phyloP scores from a whole-genome alignment of 345 rosid species.

The Melastoma malabathricum region DNA sequence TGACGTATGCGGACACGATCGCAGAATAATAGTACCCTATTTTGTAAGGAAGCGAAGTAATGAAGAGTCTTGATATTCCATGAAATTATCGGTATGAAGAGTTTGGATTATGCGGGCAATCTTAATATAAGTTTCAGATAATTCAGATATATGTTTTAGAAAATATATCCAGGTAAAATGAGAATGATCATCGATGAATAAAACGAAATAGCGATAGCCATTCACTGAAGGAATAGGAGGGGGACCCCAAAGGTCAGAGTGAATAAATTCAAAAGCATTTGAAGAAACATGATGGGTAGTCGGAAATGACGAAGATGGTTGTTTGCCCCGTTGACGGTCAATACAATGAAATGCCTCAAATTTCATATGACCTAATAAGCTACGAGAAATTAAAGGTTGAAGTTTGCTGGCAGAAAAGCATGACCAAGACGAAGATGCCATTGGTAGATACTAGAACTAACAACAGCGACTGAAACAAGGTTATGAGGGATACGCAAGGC shows the following conservation, averaged over 20 bases:
- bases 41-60: background rate
- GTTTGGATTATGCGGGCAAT: background rate
- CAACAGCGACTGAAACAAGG: background rate
- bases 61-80: conserved; percentile 1
- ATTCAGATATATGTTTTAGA: background rate
- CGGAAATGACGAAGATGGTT: no score
- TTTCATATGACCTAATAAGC: background rate
- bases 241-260: background rate
- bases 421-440: conserved; percentile 5
- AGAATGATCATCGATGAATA: background rate
- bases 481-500: background rate
- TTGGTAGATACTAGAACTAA: background rate
- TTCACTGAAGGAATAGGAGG: background rate
- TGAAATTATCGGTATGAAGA: background rate
- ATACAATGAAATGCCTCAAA: no score
- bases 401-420: background rate
- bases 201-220: background rate
- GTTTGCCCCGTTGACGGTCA: no score
- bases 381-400: conserved; percentile 4
- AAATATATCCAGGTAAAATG: background rate
- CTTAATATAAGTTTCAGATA: background rate
- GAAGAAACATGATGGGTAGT: no score
- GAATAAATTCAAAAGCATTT: background rate
- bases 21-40: conserved; percentile 1
- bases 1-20: conserved; percentile 2